phyloP scores from a whole-genome alignment of 83 land plant genomes.

The Isoetes engelmannii region DNA sequence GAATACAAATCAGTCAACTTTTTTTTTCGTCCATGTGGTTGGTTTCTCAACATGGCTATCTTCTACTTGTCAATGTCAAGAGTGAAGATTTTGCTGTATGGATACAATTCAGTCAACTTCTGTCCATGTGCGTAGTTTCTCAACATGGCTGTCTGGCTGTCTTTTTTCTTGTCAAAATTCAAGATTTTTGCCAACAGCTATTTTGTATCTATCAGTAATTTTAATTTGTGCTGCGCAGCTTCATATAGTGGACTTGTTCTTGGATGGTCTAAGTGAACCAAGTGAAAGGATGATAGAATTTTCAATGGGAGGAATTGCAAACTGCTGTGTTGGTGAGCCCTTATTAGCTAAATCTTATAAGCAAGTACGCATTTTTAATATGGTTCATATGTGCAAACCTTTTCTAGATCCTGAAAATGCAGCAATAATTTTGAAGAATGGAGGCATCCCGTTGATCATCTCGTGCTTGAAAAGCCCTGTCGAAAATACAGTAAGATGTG shows the following conservation, averaged over 20 bases:
- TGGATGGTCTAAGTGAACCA: conserved; percentile 92
- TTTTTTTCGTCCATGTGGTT: background rate
- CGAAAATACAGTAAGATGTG: conserved; percentile 62
- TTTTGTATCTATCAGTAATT: no score
- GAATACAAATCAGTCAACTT: background rate
- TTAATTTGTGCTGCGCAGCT: conserved; percentile 42
- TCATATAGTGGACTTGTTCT: conserved; percentile 85
- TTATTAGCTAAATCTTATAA: background rate
- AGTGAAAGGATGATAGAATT: conserved; percentile 86
- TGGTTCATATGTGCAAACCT: background rate
- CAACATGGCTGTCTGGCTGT: no score
- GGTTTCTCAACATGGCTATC: background rate
- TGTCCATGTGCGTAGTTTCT: no score
- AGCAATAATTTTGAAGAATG: conserved; percentile 52
- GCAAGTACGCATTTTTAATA: background rate
- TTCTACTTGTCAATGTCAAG: background rate
- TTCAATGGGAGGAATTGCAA: conserved; percentile 84
- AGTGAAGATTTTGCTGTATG: background rate
- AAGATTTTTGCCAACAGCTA: no score
- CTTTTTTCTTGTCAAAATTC: no score
- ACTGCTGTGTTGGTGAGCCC: conserved; percentile 60
- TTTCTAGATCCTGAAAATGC: conserved; percentile 71
- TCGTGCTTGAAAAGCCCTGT: conserved; percentile 79
- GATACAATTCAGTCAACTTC: no score
- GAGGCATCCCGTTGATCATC: conserved; percentile 64